Evolutionary conservation across 2,329 filamentous ascomycete genomes (phyloP).

Genomic region (Aspergillus eucalypticola): DNA sequence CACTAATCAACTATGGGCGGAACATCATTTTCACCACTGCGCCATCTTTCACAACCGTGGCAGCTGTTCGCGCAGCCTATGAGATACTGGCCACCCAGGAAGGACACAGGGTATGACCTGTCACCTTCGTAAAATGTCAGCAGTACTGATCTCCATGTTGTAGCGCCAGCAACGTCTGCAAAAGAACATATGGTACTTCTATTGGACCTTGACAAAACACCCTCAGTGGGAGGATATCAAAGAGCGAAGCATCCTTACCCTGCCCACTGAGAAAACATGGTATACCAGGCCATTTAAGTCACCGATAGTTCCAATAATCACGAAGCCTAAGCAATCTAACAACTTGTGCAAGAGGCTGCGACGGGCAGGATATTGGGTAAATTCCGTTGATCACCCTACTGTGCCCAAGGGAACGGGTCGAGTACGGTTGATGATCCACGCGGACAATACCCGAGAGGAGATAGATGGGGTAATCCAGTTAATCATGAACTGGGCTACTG

Average conservation of each 20-base stretch:
- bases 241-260: neutral
- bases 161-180: slow-evolving; percentile 13
- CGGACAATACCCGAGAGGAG: slow-evolving; percentile 12
- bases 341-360: slow-evolving; percentile 6
- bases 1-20: slow-evolving; percentile 15
- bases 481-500: slow-evolving; percentile 9
- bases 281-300: slow-evolving; percentile 5
- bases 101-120: slow-evolving; percentile 12
- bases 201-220: slow-evolving; percentile 7
- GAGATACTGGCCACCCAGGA: slow-evolving; percentile 10
- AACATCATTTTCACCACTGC: slow-evolving; percentile 16
- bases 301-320: slow-evolving; percentile 10
- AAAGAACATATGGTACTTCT: slow-evolving; percentile 12
- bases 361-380: slow-evolving; percentile 11
- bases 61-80: slow-evolving; percentile 15
- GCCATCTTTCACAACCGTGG: slow-evolving; percentile 13
- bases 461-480: slow-evolving; percentile 6
- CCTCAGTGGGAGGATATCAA: slow-evolving; percentile 8
- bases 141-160: neutral
- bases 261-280: slow-evolving; percentile 12
- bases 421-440: slow-evolving; percentile 13
- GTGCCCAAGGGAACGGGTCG: slow-evolving; percentile 11
- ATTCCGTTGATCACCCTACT: slow-evolving; percentile 7
- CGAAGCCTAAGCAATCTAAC: neutral
- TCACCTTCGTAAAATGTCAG: neutral